phyloP scores from a whole-genome alignment of 2,329 filamentous ascomycete species.

The Ilyonectria destructans region DNA sequence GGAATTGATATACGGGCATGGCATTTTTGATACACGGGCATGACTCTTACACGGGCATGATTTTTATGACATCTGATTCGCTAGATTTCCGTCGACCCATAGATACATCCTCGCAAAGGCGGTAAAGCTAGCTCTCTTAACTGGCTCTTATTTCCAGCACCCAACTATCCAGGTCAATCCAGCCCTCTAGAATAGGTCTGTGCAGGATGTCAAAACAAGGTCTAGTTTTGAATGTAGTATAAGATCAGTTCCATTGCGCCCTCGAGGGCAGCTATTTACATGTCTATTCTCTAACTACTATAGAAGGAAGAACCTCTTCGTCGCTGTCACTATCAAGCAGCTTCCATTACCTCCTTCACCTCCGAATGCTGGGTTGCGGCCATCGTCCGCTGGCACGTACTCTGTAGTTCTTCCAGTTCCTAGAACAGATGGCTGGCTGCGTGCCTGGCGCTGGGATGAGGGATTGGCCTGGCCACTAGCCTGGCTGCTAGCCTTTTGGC shows the following conservation, averaged over 20 bases:
- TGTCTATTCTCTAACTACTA: too few relatives aligned
- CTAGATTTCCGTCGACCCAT: neutral
- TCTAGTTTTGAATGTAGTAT: neutral
- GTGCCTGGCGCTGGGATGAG: neutral
- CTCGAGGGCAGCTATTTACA: neutral
- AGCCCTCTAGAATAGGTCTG: too few relatives aligned
- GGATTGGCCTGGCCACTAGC: neutral
- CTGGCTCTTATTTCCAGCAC: neutral
- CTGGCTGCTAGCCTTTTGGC: neutral
- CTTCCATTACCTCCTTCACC: too few relatives aligned
- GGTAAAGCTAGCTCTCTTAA: slow-evolving; percentile 1
- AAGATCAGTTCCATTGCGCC: neutral
- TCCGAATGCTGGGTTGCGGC: too few relatives aligned
- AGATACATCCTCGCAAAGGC: slow-evolving; percentile 1
- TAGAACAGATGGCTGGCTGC: slow-evolving; percentile 1
- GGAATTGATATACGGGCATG: slow-evolving; percentile 1
- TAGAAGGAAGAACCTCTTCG: slow-evolving; percentile 1
- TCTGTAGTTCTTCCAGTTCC: neutral
- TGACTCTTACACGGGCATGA: too few relatives aligned
- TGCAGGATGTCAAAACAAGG: neutral
- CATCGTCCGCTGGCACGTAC: neutral
- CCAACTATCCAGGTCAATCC: neutral
- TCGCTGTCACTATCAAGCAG: too few relatives aligned
- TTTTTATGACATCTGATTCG: too few relatives aligned
- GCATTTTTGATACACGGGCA: too few relatives aligned